A percentile compares a stretch with the other conserved stretches of the same genome.
Conservation (phyloP, 257 asterid genomes). For the Leonotis leonurus region DNA sequence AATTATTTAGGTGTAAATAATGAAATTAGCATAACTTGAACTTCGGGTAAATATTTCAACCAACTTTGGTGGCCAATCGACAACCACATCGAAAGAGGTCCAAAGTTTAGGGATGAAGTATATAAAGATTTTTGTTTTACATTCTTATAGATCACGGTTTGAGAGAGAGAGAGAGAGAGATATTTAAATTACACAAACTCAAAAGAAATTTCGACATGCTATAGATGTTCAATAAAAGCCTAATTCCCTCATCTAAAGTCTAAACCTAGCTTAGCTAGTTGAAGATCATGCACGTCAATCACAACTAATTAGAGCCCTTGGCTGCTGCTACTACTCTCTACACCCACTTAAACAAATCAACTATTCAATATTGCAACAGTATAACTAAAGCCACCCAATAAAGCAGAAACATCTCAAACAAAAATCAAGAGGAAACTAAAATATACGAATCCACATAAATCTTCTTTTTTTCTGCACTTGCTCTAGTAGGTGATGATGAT, state of each 20-base stretch:
- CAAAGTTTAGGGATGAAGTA: too few species aligned
- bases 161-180: neutral
- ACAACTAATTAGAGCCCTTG: neutral
- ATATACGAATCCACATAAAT: neutral
- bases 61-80: too few species aligned
- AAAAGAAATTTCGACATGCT: neutral
- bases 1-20: too few species aligned
- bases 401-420: neutral
- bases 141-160: too few species aligned
- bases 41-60: too few species aligned
- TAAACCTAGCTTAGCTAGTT: neutral
- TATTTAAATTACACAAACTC: too few species aligned
- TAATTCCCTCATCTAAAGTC: neutral
- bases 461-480: neutral
- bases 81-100: too few species aligned
- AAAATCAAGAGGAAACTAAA: neutral
- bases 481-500: constrained; percentile 7
- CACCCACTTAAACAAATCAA: constrained; percentile 16
- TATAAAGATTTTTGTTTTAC: too few species aligned
- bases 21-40: too few species aligned
- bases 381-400: constrained; percentile 1
- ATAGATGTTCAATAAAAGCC: neutral
- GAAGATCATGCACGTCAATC: neutral
- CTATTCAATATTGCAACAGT: constrained; percentile 21
- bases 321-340: constrained; percentile 18